Evolutionary conservation across 2,329 filamentous ascomycete species (phyloP), one percentile per base, ranked within the genome.

Genomic region (Aaosphaeria pasadenensis): DNA sequence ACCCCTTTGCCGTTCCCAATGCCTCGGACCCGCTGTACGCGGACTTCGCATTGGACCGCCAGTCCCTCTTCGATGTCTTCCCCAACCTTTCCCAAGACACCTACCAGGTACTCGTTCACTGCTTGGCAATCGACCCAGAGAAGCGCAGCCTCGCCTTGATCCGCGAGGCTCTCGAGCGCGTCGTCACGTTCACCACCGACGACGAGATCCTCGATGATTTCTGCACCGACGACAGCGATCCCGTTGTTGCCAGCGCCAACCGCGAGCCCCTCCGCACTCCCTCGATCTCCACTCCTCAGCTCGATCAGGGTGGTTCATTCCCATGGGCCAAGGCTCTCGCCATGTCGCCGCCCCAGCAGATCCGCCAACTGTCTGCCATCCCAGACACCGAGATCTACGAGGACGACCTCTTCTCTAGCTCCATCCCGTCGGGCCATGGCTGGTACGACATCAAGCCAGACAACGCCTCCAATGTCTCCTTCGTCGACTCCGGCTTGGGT

Each of bases 31-130:
- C 91, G 9, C 77, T 99, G 43, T 99, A 96, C 74, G 80, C 91
- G 53, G 94, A 99, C 72, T 99, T 95, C 69, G 88, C 87, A 44
- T 85, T 88, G 50, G 92, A 99, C 74, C 91, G 91, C 71, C 91
- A 97, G 72, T 95, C 89, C 38, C 83, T 99, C 49, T 99, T 99
- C 69, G 94, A 99, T 70, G 89, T 97, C 62, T 99, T 99, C 72
- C 91, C 94, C 36, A 91, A 89, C 71, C 96, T 99, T 92, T 97
- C 92, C 43, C 90, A 96, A 71, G 94, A 99, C 71, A 96, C 94
- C 0, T 99, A 89, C 64, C 91, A 96, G 71, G 89, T 99, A 57
- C 84, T 99, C 71, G 84, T 86, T 45, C 83, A 95, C 73, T 95
- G 89, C 70, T 83, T 99, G 82, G 89, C 89, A 61, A 75, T 99